phyloP scores from a whole-genome alignment of 352 stramenopile genomes.

The Pythium coloratum region DNA sequence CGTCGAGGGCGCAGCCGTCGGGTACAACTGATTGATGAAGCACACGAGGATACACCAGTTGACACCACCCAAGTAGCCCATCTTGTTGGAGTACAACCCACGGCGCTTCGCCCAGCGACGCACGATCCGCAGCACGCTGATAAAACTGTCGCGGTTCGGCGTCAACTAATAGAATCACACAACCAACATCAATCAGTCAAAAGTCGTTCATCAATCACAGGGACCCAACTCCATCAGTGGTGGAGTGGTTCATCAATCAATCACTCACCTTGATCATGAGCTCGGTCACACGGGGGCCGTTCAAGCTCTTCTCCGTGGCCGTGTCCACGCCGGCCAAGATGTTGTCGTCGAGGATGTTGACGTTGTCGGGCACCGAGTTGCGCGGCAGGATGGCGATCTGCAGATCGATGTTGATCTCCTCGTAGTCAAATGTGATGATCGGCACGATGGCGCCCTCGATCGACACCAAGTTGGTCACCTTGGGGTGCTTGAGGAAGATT shows the following conservation, averaged over 20 bases:
- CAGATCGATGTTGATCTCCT: conserved; percentile 99
- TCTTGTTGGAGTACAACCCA: conserved; percentile 99
- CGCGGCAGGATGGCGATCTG: conserved; percentile 95
- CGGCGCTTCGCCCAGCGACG: conserved; percentile 89
- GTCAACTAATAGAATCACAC: conserved; percentile 42
- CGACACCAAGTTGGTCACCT: conserved; percentile 88
- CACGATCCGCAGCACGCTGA: conserved; percentile 85
- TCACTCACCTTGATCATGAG: conserved; percentile 83
- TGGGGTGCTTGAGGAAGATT: conserved; percentile 91
- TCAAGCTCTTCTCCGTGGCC: conserved; percentile 88
- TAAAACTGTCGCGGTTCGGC: conserved; percentile 86
- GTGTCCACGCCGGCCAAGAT: conserved; percentile 87
- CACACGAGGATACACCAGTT: conserved; percentile 99
- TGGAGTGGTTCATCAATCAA: neutral
- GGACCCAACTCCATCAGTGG: neutral
- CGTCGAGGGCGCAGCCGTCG: conserved; percentile 80
- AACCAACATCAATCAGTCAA: conserved; percentile 3
- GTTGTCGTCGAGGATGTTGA: conserved; percentile 91
- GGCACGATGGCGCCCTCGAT: conserved; percentile 94
- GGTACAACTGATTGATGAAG: conserved; percentile 94
- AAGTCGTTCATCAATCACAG: neutral
- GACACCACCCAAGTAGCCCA: conserved; percentile 98
- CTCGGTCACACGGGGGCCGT: conserved; percentile 90
- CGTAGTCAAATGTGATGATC: conserved; percentile 98
- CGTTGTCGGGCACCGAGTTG: conserved; percentile 87